phyloP scores from a whole-genome alignment of 2,329 filamentous ascomycete genomes.

The Scedosporium aurantiacum region DNA sequence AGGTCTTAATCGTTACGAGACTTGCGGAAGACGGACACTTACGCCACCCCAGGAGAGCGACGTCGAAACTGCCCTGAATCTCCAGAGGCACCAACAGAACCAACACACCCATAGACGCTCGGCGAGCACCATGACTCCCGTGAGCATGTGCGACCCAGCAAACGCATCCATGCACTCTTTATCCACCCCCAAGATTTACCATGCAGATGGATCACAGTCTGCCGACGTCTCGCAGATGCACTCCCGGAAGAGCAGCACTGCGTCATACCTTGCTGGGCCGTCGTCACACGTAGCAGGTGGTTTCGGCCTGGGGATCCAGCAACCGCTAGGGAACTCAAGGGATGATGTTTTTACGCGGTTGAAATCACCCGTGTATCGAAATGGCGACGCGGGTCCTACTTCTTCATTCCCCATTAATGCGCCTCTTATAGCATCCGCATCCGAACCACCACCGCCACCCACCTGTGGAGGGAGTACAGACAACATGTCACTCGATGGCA shows the following conservation, averaged over 20 bases:
- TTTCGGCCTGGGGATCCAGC: not conserved
- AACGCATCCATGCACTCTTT: not conserved
- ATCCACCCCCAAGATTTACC: not conserved
- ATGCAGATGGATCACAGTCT: not conserved
- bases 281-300: not conserved
- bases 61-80: not conserved
- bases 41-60: not conserved
- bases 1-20: slow-evolving; percentile 62
- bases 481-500: slow-evolving; percentile 16
- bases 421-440: slow-evolving; percentile 12
- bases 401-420: slow-evolving; percentile 22
- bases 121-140: not conserved
- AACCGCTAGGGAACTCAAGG: not conserved
- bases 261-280: not conserved
- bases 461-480: slow-evolving; percentile 6
- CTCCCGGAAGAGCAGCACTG: not conserved
- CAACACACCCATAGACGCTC: slow-evolving; percentile 13
- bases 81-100: not conserved
- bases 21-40: not conserved
- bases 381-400: slow-evolving; percentile 25
- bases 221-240: not conserved
- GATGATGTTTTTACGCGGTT: not conserved
- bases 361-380: slow-evolving; percentile 13
- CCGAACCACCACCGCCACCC: slow-evolving; percentile 4
- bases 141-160: not conserved